These are phyloP conservation scores for Cladobotryum mycophilum DNA, from an alignment of 2,329 filamentous ascomycete species.

Conservation along the genomic window DNA sequence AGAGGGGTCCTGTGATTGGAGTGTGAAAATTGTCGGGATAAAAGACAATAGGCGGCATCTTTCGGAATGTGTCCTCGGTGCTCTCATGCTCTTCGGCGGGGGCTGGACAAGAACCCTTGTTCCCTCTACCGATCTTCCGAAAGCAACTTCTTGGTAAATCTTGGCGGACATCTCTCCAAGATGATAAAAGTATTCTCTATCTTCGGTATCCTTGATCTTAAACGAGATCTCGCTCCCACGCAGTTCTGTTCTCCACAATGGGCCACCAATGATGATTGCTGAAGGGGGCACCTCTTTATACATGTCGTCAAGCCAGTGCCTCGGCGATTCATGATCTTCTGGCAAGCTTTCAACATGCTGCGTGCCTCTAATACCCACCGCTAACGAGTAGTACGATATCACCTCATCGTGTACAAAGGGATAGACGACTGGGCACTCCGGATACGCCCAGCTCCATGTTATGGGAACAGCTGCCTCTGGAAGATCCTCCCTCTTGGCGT, in stretches of 20 bases:
- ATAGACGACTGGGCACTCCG: constrained; percentile 4
- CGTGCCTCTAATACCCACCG: neutral
- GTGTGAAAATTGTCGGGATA: constrained; percentile 1
- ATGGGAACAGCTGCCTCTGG: constrained; percentile 3
- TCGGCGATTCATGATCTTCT: constrained; percentile 1
- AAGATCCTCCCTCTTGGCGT: neutral
- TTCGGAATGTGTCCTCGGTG: neutral
- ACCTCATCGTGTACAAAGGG: constrained; percentile 6
- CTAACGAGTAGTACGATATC: neutral
- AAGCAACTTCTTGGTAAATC: neutral
- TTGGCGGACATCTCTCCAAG: constrained; percentile 6
- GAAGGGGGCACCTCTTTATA: constrained; percentile 7
- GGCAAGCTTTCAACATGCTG: constrained; percentile 4
- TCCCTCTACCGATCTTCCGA: neutral
- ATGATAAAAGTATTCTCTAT: constrained; percentile 4
- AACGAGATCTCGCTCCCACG: neutral
- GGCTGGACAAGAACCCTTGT: neutral
- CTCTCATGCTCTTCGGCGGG: neutral
- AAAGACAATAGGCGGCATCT: constrained; percentile 6
- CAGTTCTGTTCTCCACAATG: constrained; percentile 6
- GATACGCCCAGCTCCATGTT: constrained; percentile 8
- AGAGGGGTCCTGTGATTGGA: neutral
- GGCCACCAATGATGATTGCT: neutral
- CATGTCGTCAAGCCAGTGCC: constrained; percentile 8
- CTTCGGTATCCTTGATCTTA: constrained; percentile 2